These are phyloP conservation scores for Cordyceps cateniannulata DNA, from an alignment of 2,329 filamentous ascomycete species.

Conservation along the genomic window DNA sequence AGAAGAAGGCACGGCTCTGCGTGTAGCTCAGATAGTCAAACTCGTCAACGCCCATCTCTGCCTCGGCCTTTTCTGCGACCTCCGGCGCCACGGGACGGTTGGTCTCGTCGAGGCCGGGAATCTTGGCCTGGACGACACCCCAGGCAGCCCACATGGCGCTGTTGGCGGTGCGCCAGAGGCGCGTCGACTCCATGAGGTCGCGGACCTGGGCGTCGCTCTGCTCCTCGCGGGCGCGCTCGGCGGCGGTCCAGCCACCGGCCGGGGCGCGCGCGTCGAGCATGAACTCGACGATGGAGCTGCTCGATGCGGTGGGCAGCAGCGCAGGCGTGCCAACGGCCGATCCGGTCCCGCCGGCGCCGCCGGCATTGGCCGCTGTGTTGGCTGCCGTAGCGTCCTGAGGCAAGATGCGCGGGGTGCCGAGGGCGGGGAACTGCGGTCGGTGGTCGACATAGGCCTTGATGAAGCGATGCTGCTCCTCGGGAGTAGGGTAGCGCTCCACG, in stretches of 20 bases:
- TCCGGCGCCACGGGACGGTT: slow-evolving; percentile 28
- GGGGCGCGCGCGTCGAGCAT: slow-evolving; percentile 72
- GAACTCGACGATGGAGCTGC: slow-evolving; percentile 58
- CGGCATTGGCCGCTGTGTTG: slow-evolving; percentile 19
- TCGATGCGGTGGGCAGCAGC: slow-evolving; percentile 31
- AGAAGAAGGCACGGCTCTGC: slow-evolving; percentile 84
- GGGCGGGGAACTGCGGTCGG: slow-evolving; percentile 57
- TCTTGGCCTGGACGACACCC: slow-evolving; percentile 92
- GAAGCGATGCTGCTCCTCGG: slow-evolving; percentile 78
- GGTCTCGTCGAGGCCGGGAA: slow-evolving; percentile 59
- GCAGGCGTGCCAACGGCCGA: slow-evolving; percentile 21
- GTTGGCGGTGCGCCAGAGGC: slow-evolving; percentile 81
- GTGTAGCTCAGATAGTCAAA: slow-evolving; percentile 94
- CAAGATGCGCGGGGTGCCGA: slow-evolving; percentile 42
- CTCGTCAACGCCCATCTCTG: slow-evolving; percentile 58
- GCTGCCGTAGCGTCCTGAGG: slow-evolving; percentile 33
- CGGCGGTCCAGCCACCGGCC: slow-evolving; percentile 42
- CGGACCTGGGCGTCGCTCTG: slow-evolving; percentile 61
- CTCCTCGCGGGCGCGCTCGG: slow-evolving; percentile 55
- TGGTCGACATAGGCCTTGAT: slow-evolving; percentile 83
- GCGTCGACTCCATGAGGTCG: slow-evolving; percentile 68
- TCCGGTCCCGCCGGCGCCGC: not conserved
- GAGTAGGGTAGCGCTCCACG: slow-evolving; percentile 63
- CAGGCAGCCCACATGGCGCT: slow-evolving; percentile 90
- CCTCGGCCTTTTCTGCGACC: slow-evolving; percentile 30